phyloP scores from a whole-genome alignment of 768 basidiomycete genomes.

The Termitomyces sp. region DNA sequence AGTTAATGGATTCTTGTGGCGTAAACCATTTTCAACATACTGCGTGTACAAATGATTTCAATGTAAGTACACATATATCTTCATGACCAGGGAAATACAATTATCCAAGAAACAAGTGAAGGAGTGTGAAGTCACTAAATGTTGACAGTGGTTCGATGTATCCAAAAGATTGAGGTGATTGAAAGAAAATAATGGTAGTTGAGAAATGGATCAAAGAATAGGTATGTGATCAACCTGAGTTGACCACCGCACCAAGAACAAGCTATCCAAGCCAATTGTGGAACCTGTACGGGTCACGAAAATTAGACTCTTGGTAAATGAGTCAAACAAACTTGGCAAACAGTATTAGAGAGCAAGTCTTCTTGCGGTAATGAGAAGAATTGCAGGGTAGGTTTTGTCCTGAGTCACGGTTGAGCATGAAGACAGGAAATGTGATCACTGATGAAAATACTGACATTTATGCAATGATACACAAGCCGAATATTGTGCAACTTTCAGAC shows the following conservation, averaged over 20 bases:
- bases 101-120: no score
- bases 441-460: neutral
- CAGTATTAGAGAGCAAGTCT: neutral
- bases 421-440: no score
- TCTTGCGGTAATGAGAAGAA: neutral
- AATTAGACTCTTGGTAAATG: neutral
- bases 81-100: no score
- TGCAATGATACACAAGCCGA: no score
- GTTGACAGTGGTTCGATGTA: no score
- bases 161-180: neutral
- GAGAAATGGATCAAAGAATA: neutral
- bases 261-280: neutral
- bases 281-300: neutral
- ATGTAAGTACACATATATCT: no score
- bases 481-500: neutral
- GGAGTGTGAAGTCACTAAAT: no score
- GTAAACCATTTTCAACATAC: neutral
- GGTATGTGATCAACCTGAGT: neutral
- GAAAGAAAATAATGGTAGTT: neutral
- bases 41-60: no score
- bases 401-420: neutral
- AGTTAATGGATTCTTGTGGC: neutral
- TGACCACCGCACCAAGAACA: neutral
- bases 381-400: neutral
- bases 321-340: neutral